Conservation (phyloP, 2,329 filamentous ascomycete genomes). For the Pseudofabraea citricarpa region DNA sequence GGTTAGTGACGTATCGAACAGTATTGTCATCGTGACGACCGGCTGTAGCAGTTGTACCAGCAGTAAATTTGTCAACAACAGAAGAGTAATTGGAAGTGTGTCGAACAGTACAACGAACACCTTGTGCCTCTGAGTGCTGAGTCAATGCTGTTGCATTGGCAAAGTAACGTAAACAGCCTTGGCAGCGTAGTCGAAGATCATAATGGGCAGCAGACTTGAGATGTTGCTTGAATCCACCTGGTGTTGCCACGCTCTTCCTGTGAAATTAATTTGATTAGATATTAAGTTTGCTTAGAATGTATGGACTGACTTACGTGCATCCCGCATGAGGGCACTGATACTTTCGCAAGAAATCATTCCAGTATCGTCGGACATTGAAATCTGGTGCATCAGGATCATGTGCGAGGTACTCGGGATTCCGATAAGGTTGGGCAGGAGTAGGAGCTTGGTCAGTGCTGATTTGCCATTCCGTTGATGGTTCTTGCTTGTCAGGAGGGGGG, state of each 20-base stretch:
- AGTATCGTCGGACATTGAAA: conserved; percentile 16
- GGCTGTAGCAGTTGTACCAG: conserved; percentile 24
- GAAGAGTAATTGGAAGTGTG: conserved; percentile 33
- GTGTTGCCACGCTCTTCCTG: conserved; percentile 4
- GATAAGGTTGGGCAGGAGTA: no score
- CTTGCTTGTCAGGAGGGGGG: no score
- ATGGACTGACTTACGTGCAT: conserved; percentile 20
- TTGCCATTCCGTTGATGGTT: no score
- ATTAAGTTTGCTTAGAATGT: no score
- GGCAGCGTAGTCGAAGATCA: conserved; percentile 34
- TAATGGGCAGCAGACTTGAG: conserved; percentile 39
- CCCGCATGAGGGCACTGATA: conserved; percentile 22
- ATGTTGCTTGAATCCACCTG: conserved; percentile 29
- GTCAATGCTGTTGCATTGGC: conserved; percentile 37
- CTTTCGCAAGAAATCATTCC: conserved; percentile 12
- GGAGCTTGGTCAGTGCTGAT: no score
- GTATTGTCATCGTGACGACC: conserved; percentile 31
- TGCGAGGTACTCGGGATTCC: neutral
- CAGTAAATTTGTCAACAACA: conserved; percentile 35
- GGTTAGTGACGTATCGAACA: conserved; percentile 27
- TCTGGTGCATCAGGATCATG: conserved; percentile 14
- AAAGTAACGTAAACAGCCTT: conserved; percentile 39
- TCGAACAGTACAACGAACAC: conserved; percentile 37
- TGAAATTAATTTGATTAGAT: neutral
- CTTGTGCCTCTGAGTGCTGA: conserved; percentile 43